These are phyloP conservation scores for Ceriops tagal DNA, from an alignment of 345 rosid genomes.

Conservation along the genomic window DNA sequence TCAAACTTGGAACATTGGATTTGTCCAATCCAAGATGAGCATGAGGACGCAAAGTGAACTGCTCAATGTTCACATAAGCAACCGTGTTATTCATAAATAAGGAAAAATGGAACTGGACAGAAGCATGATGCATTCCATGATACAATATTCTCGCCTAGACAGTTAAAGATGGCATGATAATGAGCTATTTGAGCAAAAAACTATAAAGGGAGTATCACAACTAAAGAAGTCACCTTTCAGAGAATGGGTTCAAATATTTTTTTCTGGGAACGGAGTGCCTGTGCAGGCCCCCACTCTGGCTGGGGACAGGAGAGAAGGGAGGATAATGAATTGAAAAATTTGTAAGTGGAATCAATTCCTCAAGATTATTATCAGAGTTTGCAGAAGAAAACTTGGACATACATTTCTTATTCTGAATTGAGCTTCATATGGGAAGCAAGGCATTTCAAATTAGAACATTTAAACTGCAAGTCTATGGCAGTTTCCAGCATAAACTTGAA, in stretches of 20 bases:
- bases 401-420: background rate
- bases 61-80: conserved; percentile 12
- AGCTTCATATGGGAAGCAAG: background rate
- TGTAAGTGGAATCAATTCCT: too few relatives aligned
- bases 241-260: too few relatives aligned
- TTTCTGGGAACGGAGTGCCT: too few relatives aligned
- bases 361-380: too few relatives aligned
- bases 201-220: too few relatives aligned
- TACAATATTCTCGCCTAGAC: background rate
- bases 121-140: background rate
- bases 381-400: too few relatives aligned
- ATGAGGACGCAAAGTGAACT: conserved; percentile 92
- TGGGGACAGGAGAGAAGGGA: too few relatives aligned
- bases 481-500: background rate
- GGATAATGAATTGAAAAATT: too few relatives aligned
- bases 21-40: conserved; percentile 73
- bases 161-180: too few relatives aligned
- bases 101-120: background rate
- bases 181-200: too few relatives aligned
- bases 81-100: background rate
- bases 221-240: too few relatives aligned
- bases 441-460: background rate
- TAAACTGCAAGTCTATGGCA: background rate
- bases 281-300: too few relatives aligned
- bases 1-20: conserved; percentile 52